Conservation (phyloP, 805 yeast genomes). For the Helenozyma rhizophorensis region DNA sequence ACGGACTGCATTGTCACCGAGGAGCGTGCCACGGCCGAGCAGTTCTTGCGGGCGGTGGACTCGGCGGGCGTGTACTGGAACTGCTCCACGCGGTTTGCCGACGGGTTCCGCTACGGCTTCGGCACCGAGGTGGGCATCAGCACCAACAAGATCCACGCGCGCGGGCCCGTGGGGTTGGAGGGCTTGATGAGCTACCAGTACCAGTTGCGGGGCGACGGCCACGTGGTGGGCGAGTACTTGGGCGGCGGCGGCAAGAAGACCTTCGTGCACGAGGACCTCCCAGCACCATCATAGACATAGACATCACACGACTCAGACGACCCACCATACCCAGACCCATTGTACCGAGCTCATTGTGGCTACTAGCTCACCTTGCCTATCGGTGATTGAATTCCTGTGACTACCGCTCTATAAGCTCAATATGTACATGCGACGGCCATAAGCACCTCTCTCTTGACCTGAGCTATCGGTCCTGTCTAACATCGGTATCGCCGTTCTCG, state of each 20-base stretch:
- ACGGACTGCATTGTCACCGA: conserved; percentile 91
- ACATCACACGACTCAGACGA: too few species aligned
- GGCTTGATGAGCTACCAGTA: conserved; percentile 96
- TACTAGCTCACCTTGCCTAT: too few species aligned
- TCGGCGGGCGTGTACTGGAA: conserved; percentile 98
- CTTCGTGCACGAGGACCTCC: conserved; percentile 69
- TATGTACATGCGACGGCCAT: too few species aligned
- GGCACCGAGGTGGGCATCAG: conserved; percentile 98
- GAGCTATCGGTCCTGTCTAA: too few species aligned
- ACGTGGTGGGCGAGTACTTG: conserved; percentile 82
- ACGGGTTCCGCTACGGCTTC: conserved; percentile 96
- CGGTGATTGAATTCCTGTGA: too few species aligned
- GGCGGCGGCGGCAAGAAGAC: conserved; percentile 88
- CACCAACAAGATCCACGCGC: conserved; percentile 93
- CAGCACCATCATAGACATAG: too few species aligned
- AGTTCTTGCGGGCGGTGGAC: conserved; percentile 79
- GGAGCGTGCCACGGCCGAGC: conserved; percentile 63
- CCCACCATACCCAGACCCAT: too few species aligned
- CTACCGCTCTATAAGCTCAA: too few species aligned
- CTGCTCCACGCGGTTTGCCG: conserved; percentile 95
- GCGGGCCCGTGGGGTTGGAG: conserved; percentile 98
- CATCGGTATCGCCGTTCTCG: too few species aligned
- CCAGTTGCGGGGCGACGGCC: conserved; percentile 89
- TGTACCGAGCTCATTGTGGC: too few species aligned
- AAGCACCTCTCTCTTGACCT: too few species aligned